Conservation (phyloP, 2,329 filamentous ascomycete species). For the Colletotrichum sp. region DNA sequence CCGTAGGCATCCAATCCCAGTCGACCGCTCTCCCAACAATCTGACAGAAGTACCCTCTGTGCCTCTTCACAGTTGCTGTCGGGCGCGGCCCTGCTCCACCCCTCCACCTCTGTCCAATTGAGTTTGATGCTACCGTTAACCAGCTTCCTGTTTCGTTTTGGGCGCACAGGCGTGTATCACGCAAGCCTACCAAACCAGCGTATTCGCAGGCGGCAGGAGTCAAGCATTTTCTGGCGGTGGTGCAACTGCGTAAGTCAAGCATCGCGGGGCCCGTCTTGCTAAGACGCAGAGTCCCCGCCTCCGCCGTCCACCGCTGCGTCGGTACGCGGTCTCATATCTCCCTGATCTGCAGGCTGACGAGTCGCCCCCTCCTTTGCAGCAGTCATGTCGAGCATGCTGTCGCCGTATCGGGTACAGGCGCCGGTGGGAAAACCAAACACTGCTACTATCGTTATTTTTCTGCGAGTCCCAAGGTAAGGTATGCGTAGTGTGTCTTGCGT, state of each 20-base stretch:
- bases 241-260: background rate
- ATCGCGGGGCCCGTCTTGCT: background rate
- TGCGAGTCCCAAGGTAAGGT: background rate
- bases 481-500: background rate
- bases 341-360: conserved; percentile 18
- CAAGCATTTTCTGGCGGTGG: background rate
- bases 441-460: background rate
- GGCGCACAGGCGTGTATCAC: conserved; percentile 1
- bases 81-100: background rate
- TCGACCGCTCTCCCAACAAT: background rate
- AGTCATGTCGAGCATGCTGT: conserved; percentile 2
- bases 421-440: background rate
- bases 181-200: background rate
- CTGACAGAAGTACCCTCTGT: background rate
- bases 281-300: background rate
- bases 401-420: conserved; percentile 11
- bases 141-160: conserved; percentile 21
- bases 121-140: background rate
- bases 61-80: background rate
- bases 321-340: conserved; percentile 15
- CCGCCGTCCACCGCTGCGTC: background rate
- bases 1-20: background rate
- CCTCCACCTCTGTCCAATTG: background rate
- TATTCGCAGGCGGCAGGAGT: background rate
- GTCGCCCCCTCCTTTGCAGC: conserved; percentile 2